Conservation (phyloP, 1,284 basidiomycete species). For the Grifola frondosa region DNA sequence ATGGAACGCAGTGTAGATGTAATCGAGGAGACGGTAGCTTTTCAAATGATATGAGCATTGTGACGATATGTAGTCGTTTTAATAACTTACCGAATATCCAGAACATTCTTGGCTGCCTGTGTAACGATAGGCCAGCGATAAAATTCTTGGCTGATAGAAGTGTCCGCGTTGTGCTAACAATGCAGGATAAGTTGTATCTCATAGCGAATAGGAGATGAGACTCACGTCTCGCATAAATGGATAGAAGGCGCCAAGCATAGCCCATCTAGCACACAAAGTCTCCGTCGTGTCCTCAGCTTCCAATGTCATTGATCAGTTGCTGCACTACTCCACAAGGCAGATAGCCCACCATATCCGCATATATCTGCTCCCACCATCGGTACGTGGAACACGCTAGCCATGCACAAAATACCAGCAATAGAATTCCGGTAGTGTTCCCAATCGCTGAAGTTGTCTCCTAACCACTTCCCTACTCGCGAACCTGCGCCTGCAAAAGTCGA, state of each 20-base stretch:
- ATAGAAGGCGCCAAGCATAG: constrained; percentile 67
- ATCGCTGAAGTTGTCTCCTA: constrained; percentile 60
- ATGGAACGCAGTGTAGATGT: constrained; percentile 72
- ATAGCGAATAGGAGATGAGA: background rate
- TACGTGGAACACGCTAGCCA: constrained; percentile 62
- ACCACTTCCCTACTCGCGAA: constrained; percentile 65
- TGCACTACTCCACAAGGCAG: constrained; percentile 29
- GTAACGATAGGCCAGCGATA: constrained; percentile 63
- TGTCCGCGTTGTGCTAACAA: constrained; percentile 54
- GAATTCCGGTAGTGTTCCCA: constrained; percentile 60
- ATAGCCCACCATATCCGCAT: constrained; percentile 59
- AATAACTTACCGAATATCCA: constrained; percentile 51
- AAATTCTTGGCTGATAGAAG: constrained; percentile 61
- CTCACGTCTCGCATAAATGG: constrained; percentile 71
- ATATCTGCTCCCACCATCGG: constrained; percentile 73
- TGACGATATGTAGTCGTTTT: too few relatives aligned
- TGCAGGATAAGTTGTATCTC: background rate
- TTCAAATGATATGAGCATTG: too few relatives aligned
- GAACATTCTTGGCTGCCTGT: constrained; percentile 57
- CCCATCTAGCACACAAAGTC: constrained; percentile 66
- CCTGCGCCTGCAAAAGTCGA: constrained; percentile 74
- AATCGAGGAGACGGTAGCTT: constrained; percentile 71
- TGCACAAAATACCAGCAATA: constrained; percentile 62
- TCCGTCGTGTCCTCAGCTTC: constrained; percentile 61
- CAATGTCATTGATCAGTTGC: constrained; percentile 12